Percentiles rank a stretch among this genome's conserved stretches.
These are phyloP conservation scores for Komagataea norvegica DNA, from an alignment of 1,139 yeast species.

Conservation along the genomic window DNA sequence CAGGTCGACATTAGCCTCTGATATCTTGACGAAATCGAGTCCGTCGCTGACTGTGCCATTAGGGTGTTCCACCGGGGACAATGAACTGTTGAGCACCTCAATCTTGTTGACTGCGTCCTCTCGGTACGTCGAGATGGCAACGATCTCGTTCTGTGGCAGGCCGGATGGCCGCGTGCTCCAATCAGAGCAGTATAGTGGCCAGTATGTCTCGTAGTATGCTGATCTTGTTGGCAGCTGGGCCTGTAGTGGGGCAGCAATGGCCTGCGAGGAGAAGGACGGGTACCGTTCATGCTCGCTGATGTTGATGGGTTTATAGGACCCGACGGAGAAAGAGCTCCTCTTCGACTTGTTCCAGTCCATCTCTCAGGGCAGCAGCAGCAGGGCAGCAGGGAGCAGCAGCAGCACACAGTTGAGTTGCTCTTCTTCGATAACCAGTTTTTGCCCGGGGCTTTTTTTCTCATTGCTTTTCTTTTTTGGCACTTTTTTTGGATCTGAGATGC, in stretches of 20 bases:
- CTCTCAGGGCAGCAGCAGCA: neutral
- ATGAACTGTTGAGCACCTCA: conserved; percentile 23
- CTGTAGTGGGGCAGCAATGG: conserved; percentile 11
- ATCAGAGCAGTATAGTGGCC: conserved; percentile 64
- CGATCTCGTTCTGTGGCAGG: conserved; percentile 38
- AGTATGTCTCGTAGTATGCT: conserved; percentile 54
- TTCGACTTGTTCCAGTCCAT: conserved; percentile 26
- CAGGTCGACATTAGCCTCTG: conserved; percentile 54
- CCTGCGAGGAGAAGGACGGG: conserved; percentile 7
- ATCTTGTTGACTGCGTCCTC: conserved; percentile 64
- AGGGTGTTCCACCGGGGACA: conserved; percentile 21
- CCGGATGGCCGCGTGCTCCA: conserved; percentile 43
- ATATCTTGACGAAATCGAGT: conserved; percentile 34
- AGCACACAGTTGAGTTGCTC: too few species aligned
- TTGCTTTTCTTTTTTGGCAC: too few species aligned
- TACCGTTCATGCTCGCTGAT: conserved; percentile 18
- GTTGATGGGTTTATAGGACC: conserved; percentile 15
- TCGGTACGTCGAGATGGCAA: conserved; percentile 65
- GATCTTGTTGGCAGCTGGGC: conserved; percentile 34
- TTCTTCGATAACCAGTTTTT: too few species aligned
- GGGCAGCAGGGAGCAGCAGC: neutral
- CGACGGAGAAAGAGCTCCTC: conserved; percentile 25
- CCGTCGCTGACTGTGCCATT: conserved; percentile 32
- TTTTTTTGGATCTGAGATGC: too few species aligned
- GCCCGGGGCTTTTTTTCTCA: too few species aligned